These are phyloP conservation scores for Scutellaria galericulata DNA, from an alignment of 257 asterid genomes.

Conservation along the genomic window DNA sequence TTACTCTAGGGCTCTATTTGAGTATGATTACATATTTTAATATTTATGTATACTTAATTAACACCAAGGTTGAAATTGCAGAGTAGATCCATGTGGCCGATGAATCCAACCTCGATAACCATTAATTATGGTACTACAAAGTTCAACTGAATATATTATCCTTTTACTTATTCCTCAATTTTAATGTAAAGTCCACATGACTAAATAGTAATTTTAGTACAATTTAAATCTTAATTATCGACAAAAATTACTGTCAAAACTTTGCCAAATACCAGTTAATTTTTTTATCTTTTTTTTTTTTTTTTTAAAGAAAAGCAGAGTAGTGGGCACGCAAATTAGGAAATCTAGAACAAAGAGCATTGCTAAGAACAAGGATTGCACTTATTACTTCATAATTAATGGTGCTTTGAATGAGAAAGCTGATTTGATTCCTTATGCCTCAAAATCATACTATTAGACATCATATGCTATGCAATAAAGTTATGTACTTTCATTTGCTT, in stretches of 20 bases:
- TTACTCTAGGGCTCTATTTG: background rate
- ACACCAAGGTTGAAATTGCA: background rate
- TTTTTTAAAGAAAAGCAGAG: background rate
- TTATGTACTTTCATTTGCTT: conserved; percentile 38
- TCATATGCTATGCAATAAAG: conserved; percentile 46
- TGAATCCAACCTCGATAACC: conserved; percentile 32
- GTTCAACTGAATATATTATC: conserved; percentile 8
- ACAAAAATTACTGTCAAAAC: conserved; percentile 18
- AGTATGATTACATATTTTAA: background rate
- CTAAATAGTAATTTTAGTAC: background rate
- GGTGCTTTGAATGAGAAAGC: conserved; percentile 48
- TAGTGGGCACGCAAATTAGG: conserved; percentile 46
- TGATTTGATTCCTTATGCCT: conserved; percentile 54
- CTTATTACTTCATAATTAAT: conserved; percentile 52
- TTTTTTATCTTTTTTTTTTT: too few species aligned
- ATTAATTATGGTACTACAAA: background rate
- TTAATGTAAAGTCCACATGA: background rate
- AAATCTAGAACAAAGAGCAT: conserved; percentile 48
- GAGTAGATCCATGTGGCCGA: conserved; percentile 20
- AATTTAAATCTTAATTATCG: conserved; percentile 4
- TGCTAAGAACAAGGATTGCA: conserved; percentile 52
- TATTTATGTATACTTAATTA: background rate
- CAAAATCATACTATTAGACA: conserved; percentile 38
- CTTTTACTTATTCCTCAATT: background rate
- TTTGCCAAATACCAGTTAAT: conserved; percentile 13